These are phyloP conservation scores for Phtheirospermum japonicum DNA, from an alignment of 257 asterid genomes.

Conservation along the genomic window DNA sequence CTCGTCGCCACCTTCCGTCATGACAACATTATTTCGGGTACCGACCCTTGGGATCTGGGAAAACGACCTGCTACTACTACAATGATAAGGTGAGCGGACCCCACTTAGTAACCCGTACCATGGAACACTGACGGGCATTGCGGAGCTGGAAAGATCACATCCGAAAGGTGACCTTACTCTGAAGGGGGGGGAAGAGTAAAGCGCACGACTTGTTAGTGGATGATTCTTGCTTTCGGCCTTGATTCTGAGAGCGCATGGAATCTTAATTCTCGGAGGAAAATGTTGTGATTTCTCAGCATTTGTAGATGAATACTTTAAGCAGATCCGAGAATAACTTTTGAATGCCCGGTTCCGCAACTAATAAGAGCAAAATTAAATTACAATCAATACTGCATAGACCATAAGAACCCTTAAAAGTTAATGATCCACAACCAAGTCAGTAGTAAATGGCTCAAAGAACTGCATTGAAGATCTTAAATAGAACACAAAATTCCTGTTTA, in stretches of 20 bases:
- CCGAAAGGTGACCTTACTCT: slow-evolving; percentile 35
- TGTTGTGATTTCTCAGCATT: slow-evolving; percentile 30
- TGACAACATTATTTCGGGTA: slow-evolving; percentile 25
- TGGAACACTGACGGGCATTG: slow-evolving; percentile 33
- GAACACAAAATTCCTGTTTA: neutral
- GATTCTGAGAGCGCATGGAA: slow-evolving; percentile 40
- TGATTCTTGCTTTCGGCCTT: slow-evolving; percentile 30
- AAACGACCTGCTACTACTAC: slow-evolving; percentile 40
- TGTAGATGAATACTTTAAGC: slow-evolving; percentile 43
- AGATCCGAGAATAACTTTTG: slow-evolving; percentile 35
- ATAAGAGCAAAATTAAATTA: slow-evolving; percentile 9
- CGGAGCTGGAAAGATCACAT: slow-evolving; percentile 35
- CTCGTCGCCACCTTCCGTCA: slow-evolving; percentile 32
- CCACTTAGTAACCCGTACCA: slow-evolving; percentile 35
- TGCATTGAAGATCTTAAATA: neutral
- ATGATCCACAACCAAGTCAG: slow-evolving; percentile 1
- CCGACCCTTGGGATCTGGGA: slow-evolving; percentile 47
- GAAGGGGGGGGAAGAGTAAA: slow-evolving; percentile 38
- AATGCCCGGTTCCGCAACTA: slow-evolving; percentile 56
- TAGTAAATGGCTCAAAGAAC: neutral
- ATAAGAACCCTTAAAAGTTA: neutral
- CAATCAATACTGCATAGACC: neutral
- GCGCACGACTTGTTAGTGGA: slow-evolving; percentile 31
- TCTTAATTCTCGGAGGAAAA: slow-evolving; percentile 38
- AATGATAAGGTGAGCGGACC: slow-evolving; percentile 30